Evolutionary conservation across 306 rosid genomes (phyloP), one percentile per base, ranked within the genome.

Genomic region (Lablab purpureus): DNA sequence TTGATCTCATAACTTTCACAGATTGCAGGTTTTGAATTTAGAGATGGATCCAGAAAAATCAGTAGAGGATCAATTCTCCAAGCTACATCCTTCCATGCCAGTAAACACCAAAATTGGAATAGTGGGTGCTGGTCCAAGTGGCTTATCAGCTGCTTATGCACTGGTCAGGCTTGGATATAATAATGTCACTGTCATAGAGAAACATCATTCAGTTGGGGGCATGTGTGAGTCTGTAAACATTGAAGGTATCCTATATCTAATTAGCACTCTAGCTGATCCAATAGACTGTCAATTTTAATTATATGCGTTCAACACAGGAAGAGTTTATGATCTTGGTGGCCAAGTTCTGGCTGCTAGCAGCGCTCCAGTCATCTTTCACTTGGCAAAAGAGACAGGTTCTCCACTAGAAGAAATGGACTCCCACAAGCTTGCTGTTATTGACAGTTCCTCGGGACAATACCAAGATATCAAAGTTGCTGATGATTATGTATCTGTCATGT

Each of bases 311-410:
- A 68, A 3, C 82, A 32, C 82, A 92, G 97, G 97, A 51, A 87
- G 88, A 60, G 66, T 94, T 45, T 92, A 94, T 86, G 98, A 94
- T 90, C 83, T 94, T 21, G 98, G 97, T 11, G 98, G 98, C 45
- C 98, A 94, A 88, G 97, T 94, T 82, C 91, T 92, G 73, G 97
- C 98, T 66, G 98, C 97, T 73, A 92, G 89, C 80, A 92, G 98
- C 66, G 93, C 98, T 40, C 98, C 98, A 0, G 76, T 88, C 59
- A 91, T 94, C 74, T 92, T 94, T 89, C 94, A 92, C 71, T 80
- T 94, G 79, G 98, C 95, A 37, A 90, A 89, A 81, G 98, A 92
- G 85, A 90, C 92, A 10, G 85, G 70, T 18, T 90, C 90, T 21
- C 87, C 81, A 67, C 82, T 94, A 6, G 98, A 88, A 78, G 98